A percentile compares a stretch with the other conserved stretches of the same genome.
Conservation (phyloP, 139 green algal species). For the Pleodorina starrii region DNA sequence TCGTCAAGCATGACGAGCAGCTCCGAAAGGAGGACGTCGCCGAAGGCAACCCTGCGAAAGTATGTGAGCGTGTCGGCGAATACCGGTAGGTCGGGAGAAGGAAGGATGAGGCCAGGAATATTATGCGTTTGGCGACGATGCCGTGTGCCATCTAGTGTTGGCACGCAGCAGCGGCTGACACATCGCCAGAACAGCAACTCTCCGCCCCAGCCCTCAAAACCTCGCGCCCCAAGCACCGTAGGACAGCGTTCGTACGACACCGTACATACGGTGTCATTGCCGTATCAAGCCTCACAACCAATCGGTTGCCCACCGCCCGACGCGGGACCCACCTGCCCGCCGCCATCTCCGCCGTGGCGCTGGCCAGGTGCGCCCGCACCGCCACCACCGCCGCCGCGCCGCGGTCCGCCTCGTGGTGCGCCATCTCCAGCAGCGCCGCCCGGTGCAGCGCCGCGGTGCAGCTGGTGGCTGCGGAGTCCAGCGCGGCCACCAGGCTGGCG, state of each 20-base stretch:
- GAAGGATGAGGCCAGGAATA: too few species aligned
- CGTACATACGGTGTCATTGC: too few species aligned
- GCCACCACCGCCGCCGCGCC: constrained; percentile 9
- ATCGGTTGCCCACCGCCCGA: too few species aligned
- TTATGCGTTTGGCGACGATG: too few species aligned
- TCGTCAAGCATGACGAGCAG: constrained; percentile 22
- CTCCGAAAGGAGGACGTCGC: constrained; percentile 24
- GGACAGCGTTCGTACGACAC: too few species aligned
- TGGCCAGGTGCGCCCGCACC: constrained; percentile 12
- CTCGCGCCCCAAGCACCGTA: too few species aligned
- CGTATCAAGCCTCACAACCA: too few species aligned
- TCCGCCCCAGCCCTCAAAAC: too few species aligned
- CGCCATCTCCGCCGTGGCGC: constrained; percentile 21
- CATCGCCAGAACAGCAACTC: too few species aligned
- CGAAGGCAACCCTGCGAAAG: constrained; percentile 20
- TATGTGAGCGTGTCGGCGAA: neutral
- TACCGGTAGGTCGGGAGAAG: too few species aligned
- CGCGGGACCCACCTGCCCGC: constrained; percentile 49
- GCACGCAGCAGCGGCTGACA: too few species aligned
- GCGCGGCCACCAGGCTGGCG: constrained; percentile 8
- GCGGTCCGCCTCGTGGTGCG: constrained; percentile 20
- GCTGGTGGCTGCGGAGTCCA: neutral
- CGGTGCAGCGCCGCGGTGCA: constrained; percentile 22
- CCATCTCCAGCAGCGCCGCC: constrained; percentile 35
- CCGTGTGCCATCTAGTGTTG: too few species aligned